Base-by-base conservation (phyloP, 1,284 basidiomycete genomes). In the Athelia psychrophila region DNA sequence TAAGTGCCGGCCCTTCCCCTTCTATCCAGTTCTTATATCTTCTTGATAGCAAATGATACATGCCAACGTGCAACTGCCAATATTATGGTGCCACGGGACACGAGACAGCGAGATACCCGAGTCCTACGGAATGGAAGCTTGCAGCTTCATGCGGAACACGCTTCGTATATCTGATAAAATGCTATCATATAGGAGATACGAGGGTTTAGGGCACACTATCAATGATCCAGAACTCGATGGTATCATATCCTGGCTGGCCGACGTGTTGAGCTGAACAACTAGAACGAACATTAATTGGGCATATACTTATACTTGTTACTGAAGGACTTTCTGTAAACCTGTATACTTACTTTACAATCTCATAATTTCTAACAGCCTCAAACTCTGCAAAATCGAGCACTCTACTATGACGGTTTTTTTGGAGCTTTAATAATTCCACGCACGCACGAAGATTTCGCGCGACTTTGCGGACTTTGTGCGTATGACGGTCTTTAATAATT, bases 11-110 rank as follows among this genome's bases (percentile, higher is more conserved):
- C 15, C 15, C 35, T 44, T n/a, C 19, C 42, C 4, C 24, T 24
- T 32, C 27, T 42, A 42, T 52, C 16, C 18, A 12, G 24, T 52
- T 18, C 47, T 40, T 27, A 36, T 18, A 23, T 16, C 19, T 13
- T 49, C 24, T 23, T 42, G 42, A 3, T 48, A 65, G 64, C 60
- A 68, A 51, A 70, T 72, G 57, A 58, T 67, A 20, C 65, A 69
- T 32, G 59, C 65, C 5, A 30, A 30, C 13, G 5, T 30, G 27
- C 27, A 33, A 4, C 30, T 48, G 8, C 47, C 24, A 9, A 19
- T 48, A 36, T 35, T 48, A 8, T 48, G 47, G 47, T 48, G 47
- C 47, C 47, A 48, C 47, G 47, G 47, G 5, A 19, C n/a, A 19
- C 19, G n/a, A 18, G 47, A 48, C 27, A 32, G 33, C 12, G 47